Evolutionary conservation across 108 stramenopile species (phyloP).

Genomic region (Nitzschia sp.): DNA sequence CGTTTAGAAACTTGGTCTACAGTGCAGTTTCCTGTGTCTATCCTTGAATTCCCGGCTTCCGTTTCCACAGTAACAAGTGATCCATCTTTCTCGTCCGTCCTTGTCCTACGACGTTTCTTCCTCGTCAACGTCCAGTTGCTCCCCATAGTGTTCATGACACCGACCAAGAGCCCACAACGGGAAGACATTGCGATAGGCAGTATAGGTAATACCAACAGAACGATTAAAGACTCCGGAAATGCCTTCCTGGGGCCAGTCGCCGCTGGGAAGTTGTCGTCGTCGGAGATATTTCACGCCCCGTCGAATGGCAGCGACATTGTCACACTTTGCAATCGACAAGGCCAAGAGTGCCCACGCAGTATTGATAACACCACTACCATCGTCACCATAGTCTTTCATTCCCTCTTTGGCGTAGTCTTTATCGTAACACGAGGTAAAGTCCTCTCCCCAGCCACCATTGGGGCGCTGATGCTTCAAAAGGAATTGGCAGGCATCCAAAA

Average conservation of each 20-base stretch:
- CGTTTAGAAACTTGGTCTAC: no score
- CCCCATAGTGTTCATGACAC: slow-evolving; percentile 73
- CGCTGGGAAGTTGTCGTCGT: slow-evolving; percentile 85
- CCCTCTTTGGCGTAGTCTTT: slow-evolving; percentile 91
- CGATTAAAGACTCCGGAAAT: slow-evolving; percentile 99
- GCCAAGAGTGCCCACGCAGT: slow-evolving; percentile 98
- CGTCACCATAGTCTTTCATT: slow-evolving; percentile 88
- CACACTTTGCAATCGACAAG: slow-evolving; percentile 81
- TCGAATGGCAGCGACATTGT: slow-evolving; percentile 75
- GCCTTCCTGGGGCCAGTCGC: slow-evolving; percentile 99
- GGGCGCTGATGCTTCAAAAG: slow-evolving; percentile 46
- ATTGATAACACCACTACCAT: slow-evolving; percentile 94
- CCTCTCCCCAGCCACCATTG: slow-evolving; percentile 99
- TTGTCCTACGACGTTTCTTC: no score
- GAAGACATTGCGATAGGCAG: slow-evolving; percentile 98
- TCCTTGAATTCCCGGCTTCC: no score
- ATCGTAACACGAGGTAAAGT: slow-evolving; percentile 95
- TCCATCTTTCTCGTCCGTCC: no score
- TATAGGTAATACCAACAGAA: slow-evolving; percentile 98
- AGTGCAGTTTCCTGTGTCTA: no score
- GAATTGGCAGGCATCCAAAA: slow-evolving; percentile 44
- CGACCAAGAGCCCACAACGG: slow-evolving; percentile 98
- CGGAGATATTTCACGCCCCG: slow-evolving; percentile 84
- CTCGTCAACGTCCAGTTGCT: slow-evolving; percentile 28
- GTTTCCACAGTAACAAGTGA: no score